Base-by-base conservation (phyloP, 129 eudicot species). In the Ambrosia trifida region DNA sequence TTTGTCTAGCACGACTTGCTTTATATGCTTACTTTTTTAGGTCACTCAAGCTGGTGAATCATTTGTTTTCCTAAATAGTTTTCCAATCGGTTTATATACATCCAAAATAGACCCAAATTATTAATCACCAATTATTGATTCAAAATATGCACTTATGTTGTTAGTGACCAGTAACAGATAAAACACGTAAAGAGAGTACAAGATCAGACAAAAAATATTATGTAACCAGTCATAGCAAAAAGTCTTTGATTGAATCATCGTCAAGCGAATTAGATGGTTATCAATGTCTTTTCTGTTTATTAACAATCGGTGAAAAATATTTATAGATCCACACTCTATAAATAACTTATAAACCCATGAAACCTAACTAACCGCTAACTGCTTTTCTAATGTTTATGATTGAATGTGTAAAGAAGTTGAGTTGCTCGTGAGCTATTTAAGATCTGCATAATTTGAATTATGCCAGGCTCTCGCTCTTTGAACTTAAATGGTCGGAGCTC, bases 61-160 rank as follows among this genome's bases (percentile, higher is more conserved):
- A 24, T 56, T 24, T 28, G 36, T 56, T 56, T 56, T 56, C n/a
- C 36, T 24, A 56, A 3, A 56, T 20, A 56, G 36, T 56, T 56
- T 56, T 56, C 11, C 63, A 56, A 57, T 20, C 28, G 20, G 24
- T 24, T 19, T 28, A 57, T 4, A 28, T 28, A 7, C 38, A 24
- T 56, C 63, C 36, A 56, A 56, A 56, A 56, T 54, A 54, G 32
- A 54, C 36, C 38, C 7, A 28, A 57, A 57, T 11, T 57, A 57
- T 57, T 57, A 57, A 16, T 24, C 16, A 57, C 63, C 63, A 57
- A 57, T 28, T 18, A 57, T 57, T 57, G 63, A 28, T 57, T 57
- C 16, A 57, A 11, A 24, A 57, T 24, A 12, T 36, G 11, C n/a
- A 57, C 7, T 3, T 10, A 57, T 10, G 38, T 57, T 57, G 28